A percentile compares a stretch with the other conserved stretches of the same genome.
Evolutionary conservation across 1,139 yeast species (phyloP).

Genomic region (Yamadazyma buinensis): DNA sequence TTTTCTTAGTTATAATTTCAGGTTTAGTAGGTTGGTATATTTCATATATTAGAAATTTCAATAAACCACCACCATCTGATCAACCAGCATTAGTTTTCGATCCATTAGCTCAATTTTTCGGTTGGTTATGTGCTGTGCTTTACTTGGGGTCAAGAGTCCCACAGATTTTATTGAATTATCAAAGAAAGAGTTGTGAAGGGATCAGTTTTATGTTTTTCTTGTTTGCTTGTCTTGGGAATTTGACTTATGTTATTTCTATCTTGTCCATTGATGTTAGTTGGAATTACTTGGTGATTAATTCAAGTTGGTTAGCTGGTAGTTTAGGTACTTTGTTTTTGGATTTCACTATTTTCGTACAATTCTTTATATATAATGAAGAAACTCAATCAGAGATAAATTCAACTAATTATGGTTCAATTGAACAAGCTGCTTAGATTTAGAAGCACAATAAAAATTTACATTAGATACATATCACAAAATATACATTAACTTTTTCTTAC

Average conservation of each 20-base stretch:
- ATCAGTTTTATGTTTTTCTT: conserved; percentile 86
- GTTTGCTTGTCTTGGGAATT: conserved; percentile 89
- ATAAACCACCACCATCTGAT: conserved; percentile 24
- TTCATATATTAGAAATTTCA: conserved; percentile 42
- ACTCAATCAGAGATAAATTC: conserved; percentile 6
- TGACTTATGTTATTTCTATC: conserved; percentile 84
- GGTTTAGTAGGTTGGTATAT: conserved; percentile 88
- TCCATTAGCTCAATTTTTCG: conserved; percentile 79
- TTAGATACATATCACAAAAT: too few species aligned
- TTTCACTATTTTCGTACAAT: conserved; percentile 80
- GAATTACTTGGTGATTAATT: conserved; percentile 70
- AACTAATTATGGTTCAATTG: conserved; percentile 10
- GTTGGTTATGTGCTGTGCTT: conserved; percentile 85
- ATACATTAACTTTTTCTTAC: too few species aligned
- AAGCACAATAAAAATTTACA: too few species aligned
- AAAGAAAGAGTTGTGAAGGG: conserved; percentile 89
- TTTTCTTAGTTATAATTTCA: conserved; percentile 62
- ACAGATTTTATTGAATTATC: conserved; percentile 76
- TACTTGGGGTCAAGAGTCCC: conserved; percentile 89
- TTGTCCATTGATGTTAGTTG: conserved; percentile 69
- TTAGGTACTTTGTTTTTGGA: conserved; percentile 85
- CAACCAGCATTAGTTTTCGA: conserved; percentile 51
- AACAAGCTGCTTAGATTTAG: conserved; percentile 2
- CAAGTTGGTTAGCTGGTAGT: conserved; percentile 92
- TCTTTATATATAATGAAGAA: conserved; percentile 66